These are phyloP conservation scores for Cydonia oblonga DNA, from an alignment of 331 rosid genomes.

Conservation along the genomic window DNA sequence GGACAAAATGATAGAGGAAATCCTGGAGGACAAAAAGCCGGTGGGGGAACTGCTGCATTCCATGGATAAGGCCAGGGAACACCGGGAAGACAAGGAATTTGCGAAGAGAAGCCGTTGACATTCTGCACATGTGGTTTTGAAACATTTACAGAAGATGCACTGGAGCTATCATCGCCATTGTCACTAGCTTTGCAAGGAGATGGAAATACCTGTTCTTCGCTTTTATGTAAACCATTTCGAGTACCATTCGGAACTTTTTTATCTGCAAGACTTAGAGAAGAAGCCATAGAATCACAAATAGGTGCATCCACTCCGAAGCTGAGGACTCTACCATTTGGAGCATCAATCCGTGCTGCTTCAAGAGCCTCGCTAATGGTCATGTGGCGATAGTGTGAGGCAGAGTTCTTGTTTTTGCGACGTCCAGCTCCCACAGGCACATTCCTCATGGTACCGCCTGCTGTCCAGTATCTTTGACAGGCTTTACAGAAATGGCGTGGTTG, in stretches of 20 bases:
- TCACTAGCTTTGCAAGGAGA: constrained; percentile 30
- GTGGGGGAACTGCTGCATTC: constrained; percentile 48
- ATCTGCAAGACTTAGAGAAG: constrained; percentile 35
- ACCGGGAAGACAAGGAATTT: constrained; percentile 54
- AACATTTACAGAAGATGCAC: constrained; percentile 36
- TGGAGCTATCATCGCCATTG: constrained; percentile 51
- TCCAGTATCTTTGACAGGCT: constrained; percentile 94
- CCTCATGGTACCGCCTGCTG: constrained; percentile 85
- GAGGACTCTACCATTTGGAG: constrained; percentile 52
- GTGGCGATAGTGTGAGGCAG: constrained; percentile 38
- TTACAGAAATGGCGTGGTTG: constrained; percentile 92
- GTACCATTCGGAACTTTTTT: constrained; percentile 31
- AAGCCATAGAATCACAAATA: constrained; percentile 43
- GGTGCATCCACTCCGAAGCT: constrained; percentile 52
- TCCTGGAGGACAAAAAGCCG: constrained; percentile 55
- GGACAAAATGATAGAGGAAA: constrained; percentile 54
- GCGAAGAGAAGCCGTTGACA: constrained; percentile 43
- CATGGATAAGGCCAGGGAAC: constrained; percentile 79
- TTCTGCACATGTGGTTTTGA: constrained; percentile 27
- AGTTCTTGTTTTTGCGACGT: constrained; percentile 76
- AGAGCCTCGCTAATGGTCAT: constrained; percentile 60
- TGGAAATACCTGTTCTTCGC: constrained; percentile 19
- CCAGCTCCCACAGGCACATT: constrained; percentile 92
- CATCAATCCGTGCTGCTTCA: constrained; percentile 45
- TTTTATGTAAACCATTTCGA: constrained; percentile 33